Evolutionary conservation across 2,329 filamentous ascomycete species (phyloP).

Genomic region (Penicillium griseofulvum): DNA sequence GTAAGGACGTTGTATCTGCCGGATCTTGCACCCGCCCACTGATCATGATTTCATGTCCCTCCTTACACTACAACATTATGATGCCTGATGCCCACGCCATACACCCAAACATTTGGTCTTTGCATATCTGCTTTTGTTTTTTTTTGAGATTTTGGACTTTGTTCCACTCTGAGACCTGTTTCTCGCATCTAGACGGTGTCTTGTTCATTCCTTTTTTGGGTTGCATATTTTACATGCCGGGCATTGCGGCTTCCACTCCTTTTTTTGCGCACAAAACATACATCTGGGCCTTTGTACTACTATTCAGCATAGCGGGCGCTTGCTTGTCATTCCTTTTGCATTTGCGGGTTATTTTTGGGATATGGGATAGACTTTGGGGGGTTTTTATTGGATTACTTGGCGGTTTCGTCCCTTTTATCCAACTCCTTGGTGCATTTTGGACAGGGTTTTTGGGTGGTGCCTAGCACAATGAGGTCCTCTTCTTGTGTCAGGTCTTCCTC

Average conservation of each 20-base stretch:
- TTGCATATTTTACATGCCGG: constrained; percentile 26
- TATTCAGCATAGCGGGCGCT: constrained; percentile 37
- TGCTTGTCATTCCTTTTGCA: constrained; percentile 40
- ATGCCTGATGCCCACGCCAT: constrained; percentile 31
- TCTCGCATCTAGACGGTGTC: constrained; percentile 35
- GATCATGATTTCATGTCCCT: constrained; percentile 36
- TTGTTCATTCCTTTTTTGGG: constrained; percentile 33
- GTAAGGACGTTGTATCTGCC: constrained; percentile 4
- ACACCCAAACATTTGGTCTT: constrained; percentile 14
- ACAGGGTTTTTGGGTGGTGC: neutral
- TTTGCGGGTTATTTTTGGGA: constrained; percentile 29
- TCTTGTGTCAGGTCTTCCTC: neutral
- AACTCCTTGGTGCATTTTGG: constrained; percentile 5
- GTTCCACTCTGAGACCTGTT: constrained; percentile 17
- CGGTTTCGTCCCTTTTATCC: constrained; percentile 3
- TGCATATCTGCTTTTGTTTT: constrained; percentile 12
- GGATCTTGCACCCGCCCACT: constrained; percentile 1
- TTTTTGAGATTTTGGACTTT: neutral
- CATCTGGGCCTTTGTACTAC: constrained; percentile 34
- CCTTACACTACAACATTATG: constrained; percentile 26
- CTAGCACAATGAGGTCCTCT: neutral
- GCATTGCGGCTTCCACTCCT: constrained; percentile 36
- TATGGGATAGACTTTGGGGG: constrained; percentile 23
- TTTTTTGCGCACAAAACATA: constrained; percentile 13
- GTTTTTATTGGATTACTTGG: constrained; percentile 12